A percentile compares a stretch with the other conserved stretches of the same genome.
Conservation (phyloP, 2,329 filamentous ascomycete species). For the Fusarium austroafricanum region DNA sequence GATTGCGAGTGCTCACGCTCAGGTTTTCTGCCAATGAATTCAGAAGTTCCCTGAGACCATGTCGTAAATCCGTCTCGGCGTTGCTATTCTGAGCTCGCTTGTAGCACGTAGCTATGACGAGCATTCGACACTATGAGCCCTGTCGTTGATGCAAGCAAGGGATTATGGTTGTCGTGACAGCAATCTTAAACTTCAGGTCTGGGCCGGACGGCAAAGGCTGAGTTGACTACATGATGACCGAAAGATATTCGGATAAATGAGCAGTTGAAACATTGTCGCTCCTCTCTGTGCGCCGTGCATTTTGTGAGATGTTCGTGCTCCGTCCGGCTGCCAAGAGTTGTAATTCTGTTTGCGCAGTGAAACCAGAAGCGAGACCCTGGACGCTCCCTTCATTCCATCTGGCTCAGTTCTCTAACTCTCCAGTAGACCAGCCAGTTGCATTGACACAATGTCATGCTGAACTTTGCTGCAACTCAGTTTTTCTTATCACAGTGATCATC, state of each 20-base stretch:
- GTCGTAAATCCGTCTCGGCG: constrained; percentile 18
- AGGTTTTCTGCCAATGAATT: constrained; percentile 17
- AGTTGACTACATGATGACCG: not conserved
- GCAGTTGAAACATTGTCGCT: constrained; percentile 30
- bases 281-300: constrained; percentile 17
- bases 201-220: not conserved
- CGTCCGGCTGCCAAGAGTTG: constrained; percentile 1
- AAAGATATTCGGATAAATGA: constrained; percentile 29
- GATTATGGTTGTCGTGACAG: constrained; percentile 20
- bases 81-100: constrained; percentile 20
- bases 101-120: constrained; percentile 29
- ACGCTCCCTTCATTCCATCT: constrained; percentile 33
- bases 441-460: constrained; percentile 7
- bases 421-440: constrained; percentile 1
- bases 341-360: constrained; percentile 13
- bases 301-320: constrained; percentile 14
- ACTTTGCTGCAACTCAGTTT: constrained; percentile 5
- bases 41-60: constrained; percentile 8
- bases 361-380: constrained; percentile 16
- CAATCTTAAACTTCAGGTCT: constrained; percentile 18
- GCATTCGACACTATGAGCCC: constrained; percentile 5
- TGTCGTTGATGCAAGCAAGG: constrained; percentile 24
- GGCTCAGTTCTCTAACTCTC: constrained; percentile 1
- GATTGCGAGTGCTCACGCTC: not conserved
- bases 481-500: constrained; percentile 10